Conservation (phyloP, 768 basidiomycete species). For the Lyophyllum decastes region DNA sequence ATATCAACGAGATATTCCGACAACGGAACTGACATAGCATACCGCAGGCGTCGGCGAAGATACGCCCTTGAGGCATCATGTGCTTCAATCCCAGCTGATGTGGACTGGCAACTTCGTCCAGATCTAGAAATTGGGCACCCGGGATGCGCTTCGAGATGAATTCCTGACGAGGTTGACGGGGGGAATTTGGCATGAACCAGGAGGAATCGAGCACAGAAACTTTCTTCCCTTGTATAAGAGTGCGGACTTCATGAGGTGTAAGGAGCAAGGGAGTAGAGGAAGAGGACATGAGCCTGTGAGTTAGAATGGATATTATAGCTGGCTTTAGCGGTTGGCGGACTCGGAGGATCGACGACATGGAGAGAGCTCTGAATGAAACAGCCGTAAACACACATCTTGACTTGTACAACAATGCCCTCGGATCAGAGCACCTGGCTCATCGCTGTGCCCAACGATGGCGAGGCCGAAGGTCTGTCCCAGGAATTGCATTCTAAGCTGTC, state of each 20-base stretch:
- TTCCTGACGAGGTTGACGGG: slow-evolving; percentile 70
- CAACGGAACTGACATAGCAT: slow-evolving; percentile 27
- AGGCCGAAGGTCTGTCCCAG: slow-evolving; percentile 72
- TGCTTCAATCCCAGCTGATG: slow-evolving; percentile 85
- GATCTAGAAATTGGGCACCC: slow-evolving; percentile 71
- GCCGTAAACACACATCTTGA: slow-evolving; percentile 20
- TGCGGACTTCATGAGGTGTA: slow-evolving; percentile 49
- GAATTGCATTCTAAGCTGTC: slow-evolving; percentile 66
- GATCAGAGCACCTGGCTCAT: slow-evolving; percentile 96
- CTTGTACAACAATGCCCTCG: slow-evolving; percentile 71
- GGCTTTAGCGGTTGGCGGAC: background rate
- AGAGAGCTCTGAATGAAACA: slow-evolving; percentile 15
- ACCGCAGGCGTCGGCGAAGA: slow-evolving; percentile 84
- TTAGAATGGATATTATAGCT: slow-evolving; percentile 6
- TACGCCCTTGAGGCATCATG: slow-evolving; percentile 81
- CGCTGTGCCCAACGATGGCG: slow-evolving; percentile 83
- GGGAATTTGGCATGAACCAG: slow-evolving; percentile 94
- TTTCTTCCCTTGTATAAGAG: slow-evolving; percentile 31
- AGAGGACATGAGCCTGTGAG: slow-evolving; percentile 38
- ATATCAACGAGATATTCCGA: slow-evolving; percentile 1
- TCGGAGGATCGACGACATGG: slow-evolving; percentile 7
- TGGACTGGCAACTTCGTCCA: slow-evolving; percentile 75
- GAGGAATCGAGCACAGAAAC: slow-evolving; percentile 70
- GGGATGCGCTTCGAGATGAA: slow-evolving; percentile 69
- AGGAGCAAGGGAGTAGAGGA: slow-evolving; percentile 48